Evolutionary conservation across 2,329 filamentous ascomycete species (phyloP), one percentile per base, ranked within the genome.

Genomic region (Cryphonectria carpinicola): DNA sequence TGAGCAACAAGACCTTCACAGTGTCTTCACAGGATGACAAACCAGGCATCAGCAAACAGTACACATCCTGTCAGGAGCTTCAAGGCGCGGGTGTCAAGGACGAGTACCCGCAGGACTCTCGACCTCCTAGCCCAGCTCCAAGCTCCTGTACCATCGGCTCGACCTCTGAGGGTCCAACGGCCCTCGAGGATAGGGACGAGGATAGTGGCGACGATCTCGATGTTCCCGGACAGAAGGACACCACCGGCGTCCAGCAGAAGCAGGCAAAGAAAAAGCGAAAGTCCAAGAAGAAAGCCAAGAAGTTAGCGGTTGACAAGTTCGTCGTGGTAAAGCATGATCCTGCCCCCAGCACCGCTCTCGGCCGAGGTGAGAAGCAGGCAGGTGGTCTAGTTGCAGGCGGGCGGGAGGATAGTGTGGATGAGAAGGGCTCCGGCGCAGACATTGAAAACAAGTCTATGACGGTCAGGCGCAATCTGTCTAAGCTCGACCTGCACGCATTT

Each of bases 221-320:
- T 39, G 32, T 46, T 1, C 10, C 1, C 14, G 22, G 19, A 4
- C 58, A n/a, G 17, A 4, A 54, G 17, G 49, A 37, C 11, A 60
- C 4, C 10, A 4, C 43, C 37, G 3, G 8, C 32, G 39, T 32
- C 32, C 46, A 19, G 32, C 28, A 37, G 19, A 43, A 11, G n/a
- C 56, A 62, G 66, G 19, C 37, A 32, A 63, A 67, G 46, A 64
- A 63, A 67, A 63, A 60, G 67, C 46, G 46, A 32, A 70, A 25
- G n/a, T 43, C 64, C 7, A 52, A 11, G 35, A 41, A 35, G 7
- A 66, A 63, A 19, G 66, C 66, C 54, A 71, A 62, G n/a, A 68
- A 67, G 62, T 17, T n/a, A 2, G 39, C 28, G 35, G 25, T 10
- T 11, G 37, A 41, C 32, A 49, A 67, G 17, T 17, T 54, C 8